Percentiles rank a stretch among this genome's conserved stretches.
phyloP scores from a whole-genome alignment of 2,329 filamentous ascomycete species.

The Bipolaris gigantea region DNA sequence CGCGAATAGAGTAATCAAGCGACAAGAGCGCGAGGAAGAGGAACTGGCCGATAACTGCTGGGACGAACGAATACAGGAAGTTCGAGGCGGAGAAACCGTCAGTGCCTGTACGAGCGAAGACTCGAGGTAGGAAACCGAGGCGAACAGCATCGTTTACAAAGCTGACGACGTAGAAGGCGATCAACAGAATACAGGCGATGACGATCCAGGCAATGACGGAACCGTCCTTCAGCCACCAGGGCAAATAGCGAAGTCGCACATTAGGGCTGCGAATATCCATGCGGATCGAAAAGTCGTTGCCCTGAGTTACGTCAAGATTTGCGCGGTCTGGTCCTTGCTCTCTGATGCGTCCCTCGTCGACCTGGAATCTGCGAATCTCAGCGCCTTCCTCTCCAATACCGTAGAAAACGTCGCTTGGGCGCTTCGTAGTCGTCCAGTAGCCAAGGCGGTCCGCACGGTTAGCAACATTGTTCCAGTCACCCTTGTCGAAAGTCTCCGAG shows the following conservation, averaged over 20 bases:
- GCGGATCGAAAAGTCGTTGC: constrained; percentile 49
- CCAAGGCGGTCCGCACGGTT: constrained; percentile 73
- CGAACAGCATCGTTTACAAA: constrained; percentile 71
- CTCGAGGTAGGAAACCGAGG: constrained; percentile 70
- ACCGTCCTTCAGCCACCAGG: constrained; percentile 72
- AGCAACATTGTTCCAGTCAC: constrained; percentile 57
- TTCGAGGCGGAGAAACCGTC: constrained; percentile 80
- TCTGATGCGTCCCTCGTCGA: constrained; percentile 51
- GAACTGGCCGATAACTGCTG: constrained; percentile 66
- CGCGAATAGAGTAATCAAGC: constrained; percentile 66
- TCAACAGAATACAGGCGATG: constrained; percentile 42
- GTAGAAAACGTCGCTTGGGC: constrained; percentile 71
- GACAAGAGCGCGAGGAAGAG: constrained; percentile 69
- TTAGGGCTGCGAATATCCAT: constrained; percentile 56
- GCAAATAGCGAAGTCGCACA: constrained; percentile 68
- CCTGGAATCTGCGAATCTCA: constrained; percentile 54
- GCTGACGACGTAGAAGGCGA: constrained; percentile 69
- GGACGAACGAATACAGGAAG: constrained; percentile 81
- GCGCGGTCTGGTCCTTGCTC: constrained; percentile 47
- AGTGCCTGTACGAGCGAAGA: constrained; percentile 62
- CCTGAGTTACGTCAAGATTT: constrained; percentile 13
- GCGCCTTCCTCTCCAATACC: constrained; percentile 69
- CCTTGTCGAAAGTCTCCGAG: constrained; percentile 62
- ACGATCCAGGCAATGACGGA: constrained; percentile 67
- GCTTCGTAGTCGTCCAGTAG: constrained; percentile 76